Conservation (phyloP, 208 protist species). For the Leishmania major region DNA sequence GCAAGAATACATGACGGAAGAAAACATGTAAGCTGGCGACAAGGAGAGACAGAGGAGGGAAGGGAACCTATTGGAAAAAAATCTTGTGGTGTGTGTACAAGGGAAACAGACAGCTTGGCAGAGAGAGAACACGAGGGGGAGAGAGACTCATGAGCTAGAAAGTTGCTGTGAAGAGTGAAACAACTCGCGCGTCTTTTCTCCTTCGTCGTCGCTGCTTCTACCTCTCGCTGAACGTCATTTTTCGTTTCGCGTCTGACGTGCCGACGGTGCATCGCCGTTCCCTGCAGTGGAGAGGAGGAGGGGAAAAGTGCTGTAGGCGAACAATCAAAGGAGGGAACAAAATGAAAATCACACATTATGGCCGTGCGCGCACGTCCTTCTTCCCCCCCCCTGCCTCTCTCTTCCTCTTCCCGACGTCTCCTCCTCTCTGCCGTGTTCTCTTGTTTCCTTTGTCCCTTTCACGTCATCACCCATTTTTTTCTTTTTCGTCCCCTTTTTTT, state of each 20-base stretch:
- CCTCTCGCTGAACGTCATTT: background rate
- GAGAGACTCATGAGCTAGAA: background rate
- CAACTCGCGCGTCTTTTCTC: background rate
- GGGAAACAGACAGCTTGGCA: background rate
- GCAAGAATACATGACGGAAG: too few relatives aligned
- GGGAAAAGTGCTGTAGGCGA: background rate
- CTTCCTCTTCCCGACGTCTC: background rate
- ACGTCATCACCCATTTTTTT: background rate
- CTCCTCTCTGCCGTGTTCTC: background rate
- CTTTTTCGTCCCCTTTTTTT: background rate
- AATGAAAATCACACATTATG: background rate
- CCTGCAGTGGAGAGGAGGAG: background rate
- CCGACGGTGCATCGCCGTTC: background rate
- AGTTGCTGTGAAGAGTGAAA: background rate
- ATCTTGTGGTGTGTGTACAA: background rate
- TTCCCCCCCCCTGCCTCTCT: background rate
- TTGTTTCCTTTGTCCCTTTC: background rate
- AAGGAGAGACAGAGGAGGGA: background rate
- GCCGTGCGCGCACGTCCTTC: background rate
- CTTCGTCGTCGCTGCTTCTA: background rate
- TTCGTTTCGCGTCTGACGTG: background rate
- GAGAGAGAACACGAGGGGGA: background rate
- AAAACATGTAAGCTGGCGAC: background rate
- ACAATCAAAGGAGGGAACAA: background rate
- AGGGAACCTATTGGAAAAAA: background rate